Evolutionary conservation across 768 basidiomycete genomes (phyloP).

Genomic region (Termitomyces sp.): DNA sequence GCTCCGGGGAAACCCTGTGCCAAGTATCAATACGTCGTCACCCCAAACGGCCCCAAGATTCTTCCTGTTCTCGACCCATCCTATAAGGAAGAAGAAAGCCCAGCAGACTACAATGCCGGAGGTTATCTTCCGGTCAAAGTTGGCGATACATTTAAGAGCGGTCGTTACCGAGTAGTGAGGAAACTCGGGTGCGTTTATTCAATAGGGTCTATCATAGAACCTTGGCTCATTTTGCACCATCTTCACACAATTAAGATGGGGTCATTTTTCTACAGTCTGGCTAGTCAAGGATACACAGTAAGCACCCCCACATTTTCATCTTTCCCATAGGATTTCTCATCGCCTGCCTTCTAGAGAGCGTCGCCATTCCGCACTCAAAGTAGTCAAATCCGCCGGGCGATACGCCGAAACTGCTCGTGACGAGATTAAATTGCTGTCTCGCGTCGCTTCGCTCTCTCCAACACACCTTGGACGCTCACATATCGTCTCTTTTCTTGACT

Average conservation of each 20-base stretch:
- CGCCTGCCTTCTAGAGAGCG: conserved; percentile 43
- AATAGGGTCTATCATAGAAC: conserved; percentile 9
- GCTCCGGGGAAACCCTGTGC: conserved; percentile 63
- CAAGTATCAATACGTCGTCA: conserved; percentile 76
- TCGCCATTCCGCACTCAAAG: conserved; percentile 87
- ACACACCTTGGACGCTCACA: conserved; percentile 75
- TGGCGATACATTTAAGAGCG: conserved; percentile 78
- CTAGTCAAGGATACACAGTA: conserved; percentile 77
- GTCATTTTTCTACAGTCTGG: conserved; percentile 95
- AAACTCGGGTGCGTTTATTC: conserved; percentile 72
- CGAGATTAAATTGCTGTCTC: conserved; percentile 88
- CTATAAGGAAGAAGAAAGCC: conserved; percentile 76
- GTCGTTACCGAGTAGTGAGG: conserved; percentile 80
- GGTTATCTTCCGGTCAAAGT: conserved; percentile 82
- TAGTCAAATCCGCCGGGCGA: conserved; percentile 91
- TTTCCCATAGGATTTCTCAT: not conserved
- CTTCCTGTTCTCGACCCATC: conserved; percentile 63
- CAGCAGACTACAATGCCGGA: conserved; percentile 80
- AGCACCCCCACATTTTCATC: conserved; percentile 25
- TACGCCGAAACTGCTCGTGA: conserved; percentile 97
- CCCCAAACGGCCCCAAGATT: conserved; percentile 63
- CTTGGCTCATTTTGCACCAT: conserved; percentile 23
- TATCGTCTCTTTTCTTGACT: conserved; percentile 88
- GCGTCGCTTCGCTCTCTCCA: conserved; percentile 69
- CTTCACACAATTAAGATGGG: conserved; percentile 57